Percentiles rank a stretch among this genome's conserved stretches.
phyloP scores from a whole-genome alignment of 305 asterid genomes.

The Withania somnifera region DNA sequence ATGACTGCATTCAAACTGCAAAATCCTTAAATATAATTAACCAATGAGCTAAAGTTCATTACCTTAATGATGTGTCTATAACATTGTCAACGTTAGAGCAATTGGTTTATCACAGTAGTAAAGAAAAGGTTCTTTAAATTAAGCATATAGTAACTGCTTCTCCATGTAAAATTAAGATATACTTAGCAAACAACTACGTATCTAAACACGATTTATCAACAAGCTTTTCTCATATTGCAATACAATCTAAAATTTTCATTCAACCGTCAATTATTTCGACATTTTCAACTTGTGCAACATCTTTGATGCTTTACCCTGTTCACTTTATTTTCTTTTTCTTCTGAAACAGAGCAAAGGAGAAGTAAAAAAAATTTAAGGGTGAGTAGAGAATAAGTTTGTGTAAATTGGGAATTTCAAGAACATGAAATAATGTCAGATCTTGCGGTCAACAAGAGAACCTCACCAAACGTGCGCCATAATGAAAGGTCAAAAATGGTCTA shows the following conservation, averaged over 20 bases:
- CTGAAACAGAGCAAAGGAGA: background rate
- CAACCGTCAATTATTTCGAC: background rate
- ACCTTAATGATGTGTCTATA: background rate
- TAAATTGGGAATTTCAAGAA: background rate
- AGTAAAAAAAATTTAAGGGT: background rate
- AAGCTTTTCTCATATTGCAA: constrained; percentile 1
- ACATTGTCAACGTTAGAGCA: background rate
- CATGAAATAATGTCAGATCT: background rate
- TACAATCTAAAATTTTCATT: background rate
- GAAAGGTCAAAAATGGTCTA: background rate
- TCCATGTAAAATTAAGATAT: background rate
- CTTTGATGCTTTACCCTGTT: background rate
- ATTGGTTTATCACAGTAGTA: background rate
- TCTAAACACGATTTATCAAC: background rate
- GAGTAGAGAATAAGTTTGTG: background rate
- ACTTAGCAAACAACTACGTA: background rate
- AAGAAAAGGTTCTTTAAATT: background rate
- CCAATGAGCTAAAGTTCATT: background rate
- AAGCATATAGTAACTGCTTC: background rate
- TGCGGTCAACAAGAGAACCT: background rate
- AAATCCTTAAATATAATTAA: background rate
- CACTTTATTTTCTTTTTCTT: background rate
- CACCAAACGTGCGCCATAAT: background rate
- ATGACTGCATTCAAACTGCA: background rate
- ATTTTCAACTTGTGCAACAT: background rate